phyloP scores from a whole-genome alignment of 495 filamentous ascomycete genomes.

The Darksidea phi region DNA sequence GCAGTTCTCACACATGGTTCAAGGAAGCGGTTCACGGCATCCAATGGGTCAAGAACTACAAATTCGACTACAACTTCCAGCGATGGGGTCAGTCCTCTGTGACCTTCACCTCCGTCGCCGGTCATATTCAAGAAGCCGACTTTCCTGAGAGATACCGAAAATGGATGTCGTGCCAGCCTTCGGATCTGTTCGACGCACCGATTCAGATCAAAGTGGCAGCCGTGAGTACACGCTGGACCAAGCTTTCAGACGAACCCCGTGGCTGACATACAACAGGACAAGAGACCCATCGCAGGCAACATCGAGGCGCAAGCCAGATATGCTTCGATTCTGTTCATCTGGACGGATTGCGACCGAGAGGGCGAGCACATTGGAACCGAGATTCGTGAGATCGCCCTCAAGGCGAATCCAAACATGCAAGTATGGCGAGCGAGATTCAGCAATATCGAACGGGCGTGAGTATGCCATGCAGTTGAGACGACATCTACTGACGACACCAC shows the following conservation, averaged over 20 bases:
- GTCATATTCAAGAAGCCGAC: slow-evolving; percentile 74
- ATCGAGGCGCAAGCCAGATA: slow-evolving; percentile 74
- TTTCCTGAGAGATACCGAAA: slow-evolving; percentile 67
- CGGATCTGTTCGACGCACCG: slow-evolving; percentile 77
- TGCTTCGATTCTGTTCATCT: slow-evolving; percentile 77
- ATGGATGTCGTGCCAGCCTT: slow-evolving; percentile 80
- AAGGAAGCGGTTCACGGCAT: slow-evolving; percentile 61
- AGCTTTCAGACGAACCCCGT: background rate
- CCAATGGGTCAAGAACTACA: slow-evolving; percentile 88
- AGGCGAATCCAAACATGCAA: slow-evolving; percentile 69
- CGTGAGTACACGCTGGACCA: slow-evolving; percentile 45
- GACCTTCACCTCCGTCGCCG: slow-evolving; percentile 87
- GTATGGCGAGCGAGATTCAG: slow-evolving; percentile 88
- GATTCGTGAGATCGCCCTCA: slow-evolving; percentile 74
- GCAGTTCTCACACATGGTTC: slow-evolving; percentile 7
- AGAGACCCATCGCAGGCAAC: slow-evolving; percentile 76
- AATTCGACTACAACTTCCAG: slow-evolving; percentile 84
- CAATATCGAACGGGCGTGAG: slow-evolving; percentile 89
- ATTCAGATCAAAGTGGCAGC: slow-evolving; percentile 63
- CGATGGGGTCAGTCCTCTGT: slow-evolving; percentile 79
- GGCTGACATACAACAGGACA: slow-evolving; percentile 56
- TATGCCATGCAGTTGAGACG: slow-evolving; percentile 28
- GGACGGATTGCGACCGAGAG: slow-evolving; percentile 98
- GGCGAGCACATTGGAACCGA: slow-evolving; percentile 96
- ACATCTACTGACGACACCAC: slow-evolving; percentile 20